These are phyloP conservation scores for Vitis rotundifolia DNA, from an alignment of 164 flowering plant genomes.

Conservation along the genomic window DNA sequence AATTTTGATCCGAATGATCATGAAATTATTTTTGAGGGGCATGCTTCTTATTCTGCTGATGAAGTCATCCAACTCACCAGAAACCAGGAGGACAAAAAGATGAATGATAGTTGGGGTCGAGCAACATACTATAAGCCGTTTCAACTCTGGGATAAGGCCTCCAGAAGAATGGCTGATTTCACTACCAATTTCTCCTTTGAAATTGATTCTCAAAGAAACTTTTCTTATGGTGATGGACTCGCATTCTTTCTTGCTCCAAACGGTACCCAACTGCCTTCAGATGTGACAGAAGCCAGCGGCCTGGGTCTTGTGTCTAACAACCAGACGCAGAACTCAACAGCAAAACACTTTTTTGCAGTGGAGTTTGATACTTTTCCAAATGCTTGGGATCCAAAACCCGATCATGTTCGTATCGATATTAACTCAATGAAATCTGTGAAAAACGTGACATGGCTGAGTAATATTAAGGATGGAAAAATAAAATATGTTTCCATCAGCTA, in stretches of 20 bases:
- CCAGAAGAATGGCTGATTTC: slow-evolving; percentile 37
- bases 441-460: slow-evolving; percentile 20
- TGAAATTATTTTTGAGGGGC: no score
- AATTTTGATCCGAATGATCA: no score
- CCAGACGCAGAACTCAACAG: slow-evolving; percentile 1
- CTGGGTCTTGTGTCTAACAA: slow-evolving; percentile 26
- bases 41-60: no score
- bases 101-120: slow-evolving; percentile 28
- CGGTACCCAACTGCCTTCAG: slow-evolving; percentile 17
- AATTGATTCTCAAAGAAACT: slow-evolving; percentile 15
- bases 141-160: slow-evolving; percentile 38
- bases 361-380: slow-evolving; percentile 42
- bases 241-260: slow-evolving; percentile 45
- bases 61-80: no score
- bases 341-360: slow-evolving; percentile 34
- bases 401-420: slow-evolving; percentile 48
- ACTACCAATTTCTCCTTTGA: slow-evolving; percentile 41
- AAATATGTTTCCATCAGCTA: slow-evolving; percentile 34
- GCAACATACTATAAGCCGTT: slow-evolving; percentile 29
- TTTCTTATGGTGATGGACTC: slow-evolving; percentile 37
- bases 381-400: slow-evolving; percentile 32
- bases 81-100: no score
- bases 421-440: slow-evolving; percentile 28
- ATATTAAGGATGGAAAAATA: slow-evolving; percentile 9
- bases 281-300: slow-evolving; percentile 16